These are phyloP conservation scores for Huntiella abstrusa DNA, from an alignment of 2,329 filamentous ascomycete species.

Conservation along the genomic window DNA sequence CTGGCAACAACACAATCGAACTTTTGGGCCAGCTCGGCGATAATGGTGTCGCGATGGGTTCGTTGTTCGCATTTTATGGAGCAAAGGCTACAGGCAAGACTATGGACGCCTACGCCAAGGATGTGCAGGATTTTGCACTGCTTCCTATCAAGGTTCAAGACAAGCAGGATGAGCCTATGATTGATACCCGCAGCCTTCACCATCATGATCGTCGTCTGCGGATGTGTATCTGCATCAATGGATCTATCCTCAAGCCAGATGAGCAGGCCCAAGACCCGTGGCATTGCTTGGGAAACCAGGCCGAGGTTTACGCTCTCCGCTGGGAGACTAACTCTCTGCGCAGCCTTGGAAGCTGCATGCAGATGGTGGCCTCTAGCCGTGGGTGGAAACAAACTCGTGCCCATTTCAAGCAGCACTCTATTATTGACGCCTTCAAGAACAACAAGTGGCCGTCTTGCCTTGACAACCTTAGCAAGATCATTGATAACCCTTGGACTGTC, in stretches of 20 bases:
- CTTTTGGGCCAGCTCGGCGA: conserved; percentile 67
- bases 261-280: conserved; percentile 56
- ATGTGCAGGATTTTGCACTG: conserved; percentile 79
- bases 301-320: conserved; percentile 64
- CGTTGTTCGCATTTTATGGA: conserved; percentile 82
- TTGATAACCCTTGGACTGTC: conserved; percentile 67
- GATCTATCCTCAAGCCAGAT: conserved; percentile 56
- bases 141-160: conserved; percentile 44
- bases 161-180: conserved; percentile 20
- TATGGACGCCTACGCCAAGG: conserved; percentile 72
- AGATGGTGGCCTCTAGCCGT: conserved; percentile 55
- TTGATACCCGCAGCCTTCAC: conserved; percentile 31
- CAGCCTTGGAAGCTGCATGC: conserved; percentile 60
- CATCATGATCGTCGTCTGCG: conserved; percentile 49
- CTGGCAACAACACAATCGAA: conserved; percentile 53
- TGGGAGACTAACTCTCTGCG: conserved; percentile 67
- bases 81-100: conserved; percentile 66
- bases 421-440: conserved; percentile 17
- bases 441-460: conserved; percentile 42
- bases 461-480: conserved; percentile 49
- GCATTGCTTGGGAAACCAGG: conserved; percentile 51
- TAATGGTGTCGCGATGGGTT: conserved; percentile 60
- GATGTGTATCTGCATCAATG: conserved; percentile 65
- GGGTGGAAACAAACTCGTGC: conserved; percentile 57
- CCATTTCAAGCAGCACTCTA: conserved; percentile 27